Conservation (phyloP, 139 green algal genomes). For the Auxenochlorella pyrenoidosa region DNA sequence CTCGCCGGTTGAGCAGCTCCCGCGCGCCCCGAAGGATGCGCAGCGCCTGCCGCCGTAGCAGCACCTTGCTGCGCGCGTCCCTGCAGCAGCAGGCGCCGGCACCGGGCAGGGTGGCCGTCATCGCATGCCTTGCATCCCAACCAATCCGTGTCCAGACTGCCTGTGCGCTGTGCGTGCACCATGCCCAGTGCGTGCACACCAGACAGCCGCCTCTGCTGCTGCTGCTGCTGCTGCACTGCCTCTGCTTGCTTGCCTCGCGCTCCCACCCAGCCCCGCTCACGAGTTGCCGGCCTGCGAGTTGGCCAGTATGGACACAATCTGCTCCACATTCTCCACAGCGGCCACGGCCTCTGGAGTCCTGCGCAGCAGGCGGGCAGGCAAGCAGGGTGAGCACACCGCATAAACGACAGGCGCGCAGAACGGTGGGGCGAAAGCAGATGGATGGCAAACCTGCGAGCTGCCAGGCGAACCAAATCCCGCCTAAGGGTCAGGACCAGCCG, state of each 20-base stretch:
- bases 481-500: too few species aligned
- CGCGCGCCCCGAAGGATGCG: conserved; percentile 59
- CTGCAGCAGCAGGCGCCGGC: neutral
- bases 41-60: conserved; percentile 44
- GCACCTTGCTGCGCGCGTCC: neutral
- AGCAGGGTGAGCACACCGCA: neutral
- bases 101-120: neutral
- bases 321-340: conserved; percentile 51
- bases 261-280: neutral
- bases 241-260: too few species aligned
- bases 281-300: neutral
- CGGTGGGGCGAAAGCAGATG: too few species aligned
- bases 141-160: too few species aligned
- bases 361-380: neutral
- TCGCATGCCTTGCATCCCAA: too few species aligned
- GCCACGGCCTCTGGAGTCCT: conserved; percentile 74
- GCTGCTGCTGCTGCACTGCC: too few species aligned
- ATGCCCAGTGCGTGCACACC: too few species aligned
- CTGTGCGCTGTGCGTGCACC: too few species aligned
- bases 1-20: conserved; percentile 58
- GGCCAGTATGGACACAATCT: conserved; percentile 52
- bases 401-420: neutral
- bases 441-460: too few species aligned
- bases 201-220: too few species aligned
- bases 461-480: too few species aligned